phyloP scores from a whole-genome alignment of 257 asterid species.

The Gardenia jasminoides region DNA sequence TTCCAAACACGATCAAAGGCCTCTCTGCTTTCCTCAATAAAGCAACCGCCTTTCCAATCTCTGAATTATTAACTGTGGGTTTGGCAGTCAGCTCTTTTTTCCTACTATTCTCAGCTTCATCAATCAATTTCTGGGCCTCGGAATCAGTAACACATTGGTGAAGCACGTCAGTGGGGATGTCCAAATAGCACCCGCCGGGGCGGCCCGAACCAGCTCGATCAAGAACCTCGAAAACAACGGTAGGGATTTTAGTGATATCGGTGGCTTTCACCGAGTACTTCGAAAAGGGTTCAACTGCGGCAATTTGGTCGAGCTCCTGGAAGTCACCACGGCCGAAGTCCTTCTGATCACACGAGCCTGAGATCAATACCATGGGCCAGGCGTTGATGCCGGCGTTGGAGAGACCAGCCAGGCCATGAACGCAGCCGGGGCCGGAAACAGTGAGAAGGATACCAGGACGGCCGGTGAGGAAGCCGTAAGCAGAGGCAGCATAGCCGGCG shows the following conservation, averaged over 20 bases:
- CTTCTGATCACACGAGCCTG: slow-evolving; percentile 89
- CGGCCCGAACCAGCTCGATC: slow-evolving; percentile 59
- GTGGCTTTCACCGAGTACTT: slow-evolving; percentile 75
- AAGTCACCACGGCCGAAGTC: slow-evolving; percentile 74
- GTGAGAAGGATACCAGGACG: slow-evolving; percentile 87
- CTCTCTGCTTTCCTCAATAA: slow-evolving; percentile 68
- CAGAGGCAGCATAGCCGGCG: slow-evolving; percentile 97
- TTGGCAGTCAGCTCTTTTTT: slow-evolving; percentile 34
- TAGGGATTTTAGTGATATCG: slow-evolving; percentile 52
- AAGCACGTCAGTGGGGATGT: slow-evolving; percentile 77
- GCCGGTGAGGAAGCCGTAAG: slow-evolving; percentile 89
- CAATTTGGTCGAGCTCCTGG: slow-evolving; percentile 84
- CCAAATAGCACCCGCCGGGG: slow-evolving; percentile 87
- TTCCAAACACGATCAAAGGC: slow-evolving; percentile 90
- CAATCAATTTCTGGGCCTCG: slow-evolving; percentile 60
- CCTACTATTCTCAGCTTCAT: slow-evolving; percentile 43
- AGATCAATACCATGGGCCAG: slow-evolving; percentile 87
- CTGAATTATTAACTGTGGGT: slow-evolving; percentile 35
- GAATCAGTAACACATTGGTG: slow-evolving; percentile 53
- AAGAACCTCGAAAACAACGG: slow-evolving; percentile 58
- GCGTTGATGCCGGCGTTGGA: slow-evolving; percentile 76
- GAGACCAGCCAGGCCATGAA: slow-evolving; percentile 90
- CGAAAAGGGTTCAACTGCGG: slow-evolving; percentile 72
- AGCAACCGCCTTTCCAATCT: slow-evolving; percentile 59
- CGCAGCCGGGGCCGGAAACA: slow-evolving; percentile 95